phyloP scores from a whole-genome alignment of 2,329 filamentous ascomycete species.

The Pseudocercospora musae region DNA sequence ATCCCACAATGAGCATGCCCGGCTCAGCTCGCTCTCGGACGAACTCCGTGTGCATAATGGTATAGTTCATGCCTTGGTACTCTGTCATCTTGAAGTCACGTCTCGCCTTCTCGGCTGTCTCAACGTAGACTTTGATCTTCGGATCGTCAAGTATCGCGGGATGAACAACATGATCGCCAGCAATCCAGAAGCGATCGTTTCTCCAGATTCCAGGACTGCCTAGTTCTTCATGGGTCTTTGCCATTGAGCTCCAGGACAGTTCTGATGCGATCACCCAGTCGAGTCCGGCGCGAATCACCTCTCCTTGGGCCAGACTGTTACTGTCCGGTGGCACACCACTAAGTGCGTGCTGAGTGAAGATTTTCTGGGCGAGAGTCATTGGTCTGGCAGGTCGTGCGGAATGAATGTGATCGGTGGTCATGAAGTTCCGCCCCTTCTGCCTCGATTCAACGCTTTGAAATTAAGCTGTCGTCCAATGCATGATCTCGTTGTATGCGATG shows the following conservation, averaged over 20 bases:
- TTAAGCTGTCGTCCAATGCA: constrained; percentile 1
- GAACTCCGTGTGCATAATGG: constrained; percentile 16
- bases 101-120: constrained; percentile 10
- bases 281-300: constrained; percentile 2
- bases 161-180: constrained; percentile 13
- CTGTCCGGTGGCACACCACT: not conserved
- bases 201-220: constrained; percentile 3
- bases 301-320: not conserved
- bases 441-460: constrained; percentile 4
- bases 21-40: constrained; percentile 10
- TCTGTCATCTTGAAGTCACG: constrained; percentile 9
- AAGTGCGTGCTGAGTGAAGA: constrained; percentile 10
- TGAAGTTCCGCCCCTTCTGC: not conserved
- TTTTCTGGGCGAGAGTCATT: constrained; percentile 13
- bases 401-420: not conserved
- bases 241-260: constrained; percentile 11
- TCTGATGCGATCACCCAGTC: constrained; percentile 16
- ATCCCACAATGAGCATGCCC: constrained; percentile 11
- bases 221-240: not conserved
- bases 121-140: constrained; percentile 1
- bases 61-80: constrained; percentile 12
- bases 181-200: constrained; percentile 14
- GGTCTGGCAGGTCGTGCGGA: not conserved
- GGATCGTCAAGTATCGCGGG: not conserved
- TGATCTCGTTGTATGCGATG: not conserved